Conservation (phyloP, 2,329 filamentous ascomycete genomes). For the Ascochyta koolunga region DNA sequence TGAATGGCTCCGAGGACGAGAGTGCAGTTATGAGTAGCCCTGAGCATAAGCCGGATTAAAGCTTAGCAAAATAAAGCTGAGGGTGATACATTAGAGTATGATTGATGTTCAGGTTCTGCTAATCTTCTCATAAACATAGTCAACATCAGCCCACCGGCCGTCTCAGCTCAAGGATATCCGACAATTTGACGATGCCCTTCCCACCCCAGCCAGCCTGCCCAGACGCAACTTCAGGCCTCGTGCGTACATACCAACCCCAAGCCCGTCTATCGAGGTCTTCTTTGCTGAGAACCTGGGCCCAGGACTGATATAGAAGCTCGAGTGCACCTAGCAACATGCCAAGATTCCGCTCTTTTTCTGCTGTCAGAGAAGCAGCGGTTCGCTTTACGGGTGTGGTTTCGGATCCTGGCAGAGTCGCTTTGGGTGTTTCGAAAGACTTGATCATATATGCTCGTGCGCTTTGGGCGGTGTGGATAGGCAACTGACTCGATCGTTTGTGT, state of each 20-base stretch:
- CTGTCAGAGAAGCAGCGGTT: slow-evolving; percentile 54
- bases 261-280: slow-evolving; percentile 76
- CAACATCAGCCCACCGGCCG: slow-evolving; percentile 13
- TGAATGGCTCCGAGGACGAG: neutral
- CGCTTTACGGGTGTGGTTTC: slow-evolving; percentile 52
- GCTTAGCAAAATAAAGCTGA: neutral
- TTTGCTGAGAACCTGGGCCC: slow-evolving; percentile 66
- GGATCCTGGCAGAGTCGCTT: slow-evolving; percentile 27
- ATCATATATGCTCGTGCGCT: slow-evolving; percentile 66
- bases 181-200: slow-evolving; percentile 72
- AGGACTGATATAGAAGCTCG: slow-evolving; percentile 74
- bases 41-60: neutral
- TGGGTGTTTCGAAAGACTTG: slow-evolving; percentile 62
- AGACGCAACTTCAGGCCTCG: slow-evolving; percentile 75
- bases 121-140: neutral
- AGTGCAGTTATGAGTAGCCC: neutral
- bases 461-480: slow-evolving; percentile 78
- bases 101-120: neutral
- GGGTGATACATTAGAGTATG: neutral
- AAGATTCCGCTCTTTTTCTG: slow-evolving; percentile 72
- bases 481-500: slow-evolving; percentile 48
- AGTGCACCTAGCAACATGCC: slow-evolving; percentile 73
- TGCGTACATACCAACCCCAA: slow-evolving; percentile 81
- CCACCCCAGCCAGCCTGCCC: slow-evolving; percentile 83
- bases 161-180: slow-evolving; percentile 59